Evolutionary conservation across 768 basidiomycete genomes (phyloP).

Genomic region (Tulasnella sp.): DNA sequence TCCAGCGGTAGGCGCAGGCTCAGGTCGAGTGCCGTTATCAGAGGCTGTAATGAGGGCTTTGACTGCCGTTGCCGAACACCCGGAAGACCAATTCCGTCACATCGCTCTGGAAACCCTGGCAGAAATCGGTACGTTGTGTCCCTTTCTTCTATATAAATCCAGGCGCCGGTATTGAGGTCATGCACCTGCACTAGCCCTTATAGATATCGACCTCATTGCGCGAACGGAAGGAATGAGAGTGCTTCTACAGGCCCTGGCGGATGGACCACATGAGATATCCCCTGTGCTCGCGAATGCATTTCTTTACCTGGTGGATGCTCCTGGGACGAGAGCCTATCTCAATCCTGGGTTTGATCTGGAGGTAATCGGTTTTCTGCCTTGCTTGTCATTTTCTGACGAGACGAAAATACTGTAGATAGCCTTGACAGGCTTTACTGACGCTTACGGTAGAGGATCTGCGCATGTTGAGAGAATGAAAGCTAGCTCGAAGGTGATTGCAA

Average conservation of each 20-base stretch:
- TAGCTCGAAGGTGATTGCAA: slow-evolving; percentile 62
- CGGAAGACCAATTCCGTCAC: slow-evolving; percentile 76
- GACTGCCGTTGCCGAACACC: slow-evolving; percentile 86
- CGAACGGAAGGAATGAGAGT: slow-evolving; percentile 76
- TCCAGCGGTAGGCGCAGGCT: slow-evolving; percentile 24
- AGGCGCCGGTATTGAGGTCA: not conserved
- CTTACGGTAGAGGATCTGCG: slow-evolving; percentile 70
- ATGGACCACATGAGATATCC: slow-evolving; percentile 71
- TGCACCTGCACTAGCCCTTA: slow-evolving; percentile 45
- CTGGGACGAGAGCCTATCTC: slow-evolving; percentile 64
- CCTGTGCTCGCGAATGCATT: slow-evolving; percentile 70
- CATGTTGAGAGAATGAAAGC: slow-evolving; percentile 70
- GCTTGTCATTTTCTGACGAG: not conserved
- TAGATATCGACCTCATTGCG: slow-evolving; percentile 73
- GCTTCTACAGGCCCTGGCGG: slow-evolving; percentile 75
- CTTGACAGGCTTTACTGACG: slow-evolving; percentile 81
- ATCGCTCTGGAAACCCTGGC: slow-evolving; percentile 77
- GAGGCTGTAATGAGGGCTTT: slow-evolving; percentile 74
- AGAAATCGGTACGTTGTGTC: slow-evolving; percentile 60
- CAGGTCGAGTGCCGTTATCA: slow-evolving; percentile 38
- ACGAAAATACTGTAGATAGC: slow-evolving; percentile 47
- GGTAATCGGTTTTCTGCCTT: slow-evolving; percentile 32
- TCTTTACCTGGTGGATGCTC: slow-evolving; percentile 72
- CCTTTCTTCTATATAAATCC: not conserved
- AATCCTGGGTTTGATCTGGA: slow-evolving; percentile 80